Evolutionary conservation across 192 early-diverging fungal species (phyloP), one percentile per base, ranked within the genome.

Genomic region (Umbelopsis sp.): DNA sequence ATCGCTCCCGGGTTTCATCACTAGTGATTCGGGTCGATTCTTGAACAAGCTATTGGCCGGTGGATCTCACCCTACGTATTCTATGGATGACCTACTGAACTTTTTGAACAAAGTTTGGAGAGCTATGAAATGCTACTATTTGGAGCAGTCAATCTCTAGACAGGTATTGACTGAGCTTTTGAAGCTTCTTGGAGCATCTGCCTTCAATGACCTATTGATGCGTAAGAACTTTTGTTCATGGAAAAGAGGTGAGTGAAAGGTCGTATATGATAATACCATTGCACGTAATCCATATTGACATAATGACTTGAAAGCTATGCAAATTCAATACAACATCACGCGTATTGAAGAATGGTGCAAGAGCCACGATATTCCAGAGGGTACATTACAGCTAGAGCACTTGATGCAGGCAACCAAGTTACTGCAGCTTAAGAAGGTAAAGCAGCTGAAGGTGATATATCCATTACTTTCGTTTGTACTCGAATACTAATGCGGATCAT

Each of bases 261-360:
- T 30, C 1, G 48, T 10, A 10, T 16, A 51, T 51, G 50, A 35
- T 35, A 18, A 9, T 21, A 10, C 20, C 21, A 30, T 4, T 25
- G 6, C 6, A 3, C 1, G n/a, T 30, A 47, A 15, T 11, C 30
- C 16, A 64, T 37, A 46, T 13, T 48, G n/a, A 61, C 23, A 48
- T 13, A 18, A 4, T 69, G 47, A 30, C 48, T 25, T 3, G 9
- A 20, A 46, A 87, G 88, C 88, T 45, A 95, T 96, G 87, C 97
- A 99, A 87, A 96, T 99, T 74, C 96, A 98, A 82, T 99, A 96
- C 87, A 99, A 99, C 70, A 90, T 97, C 55, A 92, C 92, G 4
- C 86, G 95, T 18, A 87, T 99, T 71, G 94, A 97, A 78, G 97
- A 99, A 80, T 99, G 97, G 97, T 98, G 95, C 89, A 95, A 95